Conservation (phyloP, 2,329 filamentous ascomycete genomes). For the Fusarium hainanense region DNA sequence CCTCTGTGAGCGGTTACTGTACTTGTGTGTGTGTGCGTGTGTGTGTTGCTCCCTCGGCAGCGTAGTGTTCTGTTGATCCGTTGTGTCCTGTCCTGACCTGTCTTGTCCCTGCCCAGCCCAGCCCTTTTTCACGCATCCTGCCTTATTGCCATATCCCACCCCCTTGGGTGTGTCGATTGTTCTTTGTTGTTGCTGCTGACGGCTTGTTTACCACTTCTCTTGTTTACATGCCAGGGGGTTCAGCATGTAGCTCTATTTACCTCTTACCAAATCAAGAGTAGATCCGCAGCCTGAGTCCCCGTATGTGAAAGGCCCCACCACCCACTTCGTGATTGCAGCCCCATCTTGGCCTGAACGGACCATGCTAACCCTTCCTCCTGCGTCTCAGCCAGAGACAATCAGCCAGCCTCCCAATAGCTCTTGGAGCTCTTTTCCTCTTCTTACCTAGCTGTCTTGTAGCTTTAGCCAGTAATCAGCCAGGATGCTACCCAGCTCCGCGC, state of each 20-base stretch:
- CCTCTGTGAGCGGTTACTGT: conserved; percentile 8
- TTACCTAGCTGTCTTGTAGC: conserved; percentile 33
- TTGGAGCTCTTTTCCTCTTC: conserved; percentile 36
- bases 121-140: conserved; percentile 12
- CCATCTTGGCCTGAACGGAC: conserved; percentile 19
- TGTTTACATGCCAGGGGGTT: conserved; percentile 41
- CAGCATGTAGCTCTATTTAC: conserved; percentile 41
- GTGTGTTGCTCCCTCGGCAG: conserved; percentile 36
- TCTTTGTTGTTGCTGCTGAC: conserved; percentile 17
- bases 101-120: conserved; percentile 30
- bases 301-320: conserved; percentile 27
- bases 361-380: conserved; percentile 40
- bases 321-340: conserved; percentile 15
- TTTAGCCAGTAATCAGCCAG: conserved; percentile 36
- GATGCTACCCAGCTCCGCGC: conserved; percentile 24
- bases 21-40: conserved; percentile 31
- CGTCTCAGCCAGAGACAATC: conserved; percentile 42
- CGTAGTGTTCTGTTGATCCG: conserved; percentile 38
- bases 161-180: conserved; percentile 44
- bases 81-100: conserved; percentile 16
- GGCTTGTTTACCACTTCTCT: conserved; percentile 39
- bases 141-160: conserved; percentile 23
- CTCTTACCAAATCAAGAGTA: conserved; percentile 33
- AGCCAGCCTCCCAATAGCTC: conserved; percentile 37
- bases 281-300: conserved; percentile 17